Conservation (phyloP, 1,284 basidiomycete genomes). For the Boletus smithii region DNA sequence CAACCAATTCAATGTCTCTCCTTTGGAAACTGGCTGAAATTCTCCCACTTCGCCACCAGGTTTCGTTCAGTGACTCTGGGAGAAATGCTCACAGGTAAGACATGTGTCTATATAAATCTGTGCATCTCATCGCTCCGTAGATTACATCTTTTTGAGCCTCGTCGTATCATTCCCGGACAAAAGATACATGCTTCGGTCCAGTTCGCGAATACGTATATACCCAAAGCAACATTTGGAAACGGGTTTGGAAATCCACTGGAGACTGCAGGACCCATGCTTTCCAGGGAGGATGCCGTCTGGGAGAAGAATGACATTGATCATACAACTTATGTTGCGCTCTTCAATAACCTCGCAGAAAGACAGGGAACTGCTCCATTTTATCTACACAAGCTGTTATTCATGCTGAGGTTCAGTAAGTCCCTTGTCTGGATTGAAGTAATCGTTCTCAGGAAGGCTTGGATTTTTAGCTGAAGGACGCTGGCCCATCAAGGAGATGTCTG, state of each 20-base stretch:
- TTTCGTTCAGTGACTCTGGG: constrained; percentile 10
- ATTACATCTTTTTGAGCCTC: constrained; percentile 8
- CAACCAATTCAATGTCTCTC: constrained; percentile 17
- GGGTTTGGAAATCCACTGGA: constrained; percentile 12
- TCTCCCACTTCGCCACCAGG: constrained; percentile 20
- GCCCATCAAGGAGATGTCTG: neutral
- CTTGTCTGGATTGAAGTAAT: no score
- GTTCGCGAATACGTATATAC: no score
- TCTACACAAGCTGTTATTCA: constrained; percentile 12
- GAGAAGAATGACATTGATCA: constrained; percentile 12
- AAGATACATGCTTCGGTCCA: constrained; percentile 17
- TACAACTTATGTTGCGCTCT: constrained; percentile 5
- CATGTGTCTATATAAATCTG: neutral
- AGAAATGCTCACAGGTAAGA: constrained; percentile 6
- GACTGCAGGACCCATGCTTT: constrained; percentile 11
- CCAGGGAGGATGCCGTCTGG: constrained; percentile 8
- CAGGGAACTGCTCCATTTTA: constrained; percentile 9
- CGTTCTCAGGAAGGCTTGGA: neutral
- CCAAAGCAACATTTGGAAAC: constrained; percentile 10
- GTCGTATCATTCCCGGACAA: no score
- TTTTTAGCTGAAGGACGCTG: constrained; percentile 10
- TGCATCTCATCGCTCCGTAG: neutral
- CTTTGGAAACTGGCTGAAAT: constrained; percentile 20
- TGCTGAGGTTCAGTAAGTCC: constrained; percentile 13
- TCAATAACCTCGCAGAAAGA: constrained; percentile 9